These are phyloP conservation scores for Powellomyces hirtus DNA, from an alignment of 192 early-diverging fungal species.

Conservation along the genomic window DNA sequence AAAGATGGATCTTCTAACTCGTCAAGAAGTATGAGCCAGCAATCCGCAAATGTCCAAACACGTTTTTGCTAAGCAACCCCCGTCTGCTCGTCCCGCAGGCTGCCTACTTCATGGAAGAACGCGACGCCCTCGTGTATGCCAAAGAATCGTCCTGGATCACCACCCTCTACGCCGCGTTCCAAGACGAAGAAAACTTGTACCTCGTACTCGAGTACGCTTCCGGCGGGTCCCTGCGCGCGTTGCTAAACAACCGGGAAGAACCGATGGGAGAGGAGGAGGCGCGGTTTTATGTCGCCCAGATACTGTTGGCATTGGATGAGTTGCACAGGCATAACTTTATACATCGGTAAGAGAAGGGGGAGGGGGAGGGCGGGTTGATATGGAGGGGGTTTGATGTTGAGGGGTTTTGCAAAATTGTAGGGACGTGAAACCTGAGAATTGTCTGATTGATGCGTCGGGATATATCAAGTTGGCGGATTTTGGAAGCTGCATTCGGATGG, in stretches of 20 bases:
- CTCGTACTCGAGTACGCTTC: conserved; percentile 59
- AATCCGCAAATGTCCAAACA: no score
- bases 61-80: background rate
- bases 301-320: conserved; percentile 69
- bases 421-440: conserved; percentile 81
- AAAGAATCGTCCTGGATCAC: conserved; percentile 51
- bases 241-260: conserved; percentile 49
- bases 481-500: conserved; percentile 72
- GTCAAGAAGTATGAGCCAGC: conserved; percentile 58
- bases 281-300: conserved; percentile 76
- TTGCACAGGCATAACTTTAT: conserved; percentile 66
- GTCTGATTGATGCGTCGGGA: conserved; percentile 69
- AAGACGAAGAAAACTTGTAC: conserved; percentile 58
- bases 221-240: conserved; percentile 72
- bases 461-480: conserved; percentile 83
- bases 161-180: conserved; percentile 55
- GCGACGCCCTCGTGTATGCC: conserved; percentile 67
- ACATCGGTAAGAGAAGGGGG: conserved; percentile 48
- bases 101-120: conserved; percentile 85
- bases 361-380: background rate
- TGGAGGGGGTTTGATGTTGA: background rate
- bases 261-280: conserved; percentile 60
- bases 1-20: conserved; percentile 67
- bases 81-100: conserved; percentile 49
- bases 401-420: conserved; percentile 39